phyloP scores from a whole-genome alignment of 768 basidiomycete species.

The Hygrocybe punicea region DNA sequence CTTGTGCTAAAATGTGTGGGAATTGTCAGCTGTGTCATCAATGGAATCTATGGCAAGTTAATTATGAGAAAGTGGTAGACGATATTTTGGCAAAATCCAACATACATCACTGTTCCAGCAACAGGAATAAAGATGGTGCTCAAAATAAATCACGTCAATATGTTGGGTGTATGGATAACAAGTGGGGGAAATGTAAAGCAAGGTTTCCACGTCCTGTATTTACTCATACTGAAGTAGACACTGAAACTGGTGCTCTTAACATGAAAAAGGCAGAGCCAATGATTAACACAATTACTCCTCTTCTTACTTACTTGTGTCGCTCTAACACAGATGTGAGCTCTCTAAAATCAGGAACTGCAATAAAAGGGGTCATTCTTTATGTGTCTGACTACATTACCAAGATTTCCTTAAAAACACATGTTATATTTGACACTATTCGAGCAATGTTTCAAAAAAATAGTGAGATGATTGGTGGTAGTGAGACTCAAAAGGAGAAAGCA shows the following conservation, averaged over 20 bases:
- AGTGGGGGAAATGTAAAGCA: slow-evolving; percentile 28
- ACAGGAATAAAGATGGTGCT: slow-evolving; percentile 30
- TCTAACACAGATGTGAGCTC: too few relatives aligned
- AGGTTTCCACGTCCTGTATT: slow-evolving; percentile 30
- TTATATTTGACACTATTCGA: slow-evolving; percentile 28
- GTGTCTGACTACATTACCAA: slow-evolving; percentile 32
- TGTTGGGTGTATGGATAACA: slow-evolving; percentile 25
- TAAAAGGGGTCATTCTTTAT: slow-evolving; percentile 28
- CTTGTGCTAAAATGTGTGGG: slow-evolving; percentile 25
- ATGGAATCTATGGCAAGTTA: slow-evolving; percentile 10
- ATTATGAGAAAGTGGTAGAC: slow-evolving; percentile 16
- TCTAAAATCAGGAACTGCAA: too few relatives aligned
- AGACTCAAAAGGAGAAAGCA: slow-evolving; percentile 17
- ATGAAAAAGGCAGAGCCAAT: slow-evolving; percentile 30
- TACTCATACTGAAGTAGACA: slow-evolving; percentile 25
- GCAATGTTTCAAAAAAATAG: slow-evolving; percentile 20
- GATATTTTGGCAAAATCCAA: slow-evolving; percentile 17
- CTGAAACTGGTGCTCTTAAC: slow-evolving; percentile 21
- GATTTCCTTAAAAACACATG: slow-evolving; percentile 21
- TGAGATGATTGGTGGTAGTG: slow-evolving; percentile 22
- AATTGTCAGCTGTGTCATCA: slow-evolving; percentile 27
- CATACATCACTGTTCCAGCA: slow-evolving; percentile 16
- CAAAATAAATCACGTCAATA: slow-evolving; percentile 9
- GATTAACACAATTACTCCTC: slow-evolving; percentile 11
- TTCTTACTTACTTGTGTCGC: too few relatives aligned